Percentiles rank a stretch among this genome's conserved stretches.
These are phyloP conservation scores for Boletus reticuloceps DNA, from an alignment of 768 basidiomycete genomes.

Conservation along the genomic window DNA sequence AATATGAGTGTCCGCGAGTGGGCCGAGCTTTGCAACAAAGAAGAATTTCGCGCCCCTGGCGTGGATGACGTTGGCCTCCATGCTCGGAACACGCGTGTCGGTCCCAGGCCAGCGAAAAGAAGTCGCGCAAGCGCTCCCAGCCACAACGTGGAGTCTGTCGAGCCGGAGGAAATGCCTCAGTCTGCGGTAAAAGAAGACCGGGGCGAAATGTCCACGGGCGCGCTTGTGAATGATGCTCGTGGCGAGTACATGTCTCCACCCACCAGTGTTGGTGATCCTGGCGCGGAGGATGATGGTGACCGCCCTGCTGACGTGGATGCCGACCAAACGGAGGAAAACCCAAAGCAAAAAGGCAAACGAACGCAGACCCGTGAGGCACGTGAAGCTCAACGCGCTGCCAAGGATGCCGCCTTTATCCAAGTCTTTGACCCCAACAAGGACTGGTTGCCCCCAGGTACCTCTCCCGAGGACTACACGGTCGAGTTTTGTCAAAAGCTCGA, in stretches of 20 bases:
- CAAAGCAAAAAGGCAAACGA: conserved; percentile 43
- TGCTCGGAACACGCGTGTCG: conserved; percentile 38
- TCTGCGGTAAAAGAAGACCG: conserved; percentile 48
- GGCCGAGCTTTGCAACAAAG: conserved; percentile 71
- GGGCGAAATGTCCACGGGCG: conserved; percentile 8
- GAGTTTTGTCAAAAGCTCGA: conserved; percentile 89
- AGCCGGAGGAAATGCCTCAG: conserved; percentile 35
- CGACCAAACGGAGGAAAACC: conserved; percentile 33
- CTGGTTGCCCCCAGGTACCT: conserved; percentile 80
- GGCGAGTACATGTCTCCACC: conserved; percentile 29
- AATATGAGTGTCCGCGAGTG: conserved; percentile 86
- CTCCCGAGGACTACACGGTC: conserved; percentile 73
- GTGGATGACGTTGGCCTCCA: conserved; percentile 62
- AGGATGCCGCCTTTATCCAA: conserved; percentile 57
- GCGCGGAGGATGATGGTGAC: conserved; percentile 16
- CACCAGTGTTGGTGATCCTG: conserved; percentile 21
- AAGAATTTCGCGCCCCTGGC: conserved; percentile 74
- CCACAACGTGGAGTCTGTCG: conserved; percentile 41
- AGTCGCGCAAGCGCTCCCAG: conserved; percentile 42
- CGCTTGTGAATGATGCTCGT: conserved; percentile 3
- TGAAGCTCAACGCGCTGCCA: conserved; percentile 45
- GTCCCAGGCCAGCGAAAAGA: conserved; percentile 37
- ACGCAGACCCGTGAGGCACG: conserved; percentile 39
- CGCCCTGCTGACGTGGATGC: conserved; percentile 5
- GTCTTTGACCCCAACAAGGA: conserved; percentile 68